Base-by-base conservation (phyloP, 305 asterid genomes). In the Fraxinus sp. region DNA sequence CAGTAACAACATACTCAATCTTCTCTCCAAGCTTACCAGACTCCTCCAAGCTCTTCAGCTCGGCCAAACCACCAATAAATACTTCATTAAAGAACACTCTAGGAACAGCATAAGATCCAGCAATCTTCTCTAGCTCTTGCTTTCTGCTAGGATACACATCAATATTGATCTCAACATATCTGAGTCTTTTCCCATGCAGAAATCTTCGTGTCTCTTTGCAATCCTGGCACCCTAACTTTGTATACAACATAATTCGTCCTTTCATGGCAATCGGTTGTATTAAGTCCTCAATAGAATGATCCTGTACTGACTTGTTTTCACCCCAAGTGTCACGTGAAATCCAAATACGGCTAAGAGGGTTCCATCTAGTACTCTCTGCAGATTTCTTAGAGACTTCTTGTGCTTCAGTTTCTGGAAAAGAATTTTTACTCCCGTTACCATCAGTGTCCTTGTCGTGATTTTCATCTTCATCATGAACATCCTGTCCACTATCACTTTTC, bases 51-150 rank as follows among this genome's bases (percentile, higher is more conserved):
- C 26, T 86, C 82, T 86, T 91, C 81, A 95, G 83, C 87, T 91
- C 98, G 81, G 78, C 85, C 89, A 89, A 81, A 28, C 97, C 97
- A 71, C 98, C 98, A 59, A 92, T 87, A 57, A 92, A 83, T 71
- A 92, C 90, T 87, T 95, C 98, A 82, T 95, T 95, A 80, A 95
- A 95, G 83, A 95, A 93, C 57, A 92, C 93, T 88, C 68, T 86
- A 70, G 98, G 98, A 85, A 92, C 95, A 82, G 77, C 85, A 84
- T 88, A 87, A 80, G 97, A 94, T 64, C 94, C 95, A 87, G 91
- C 84, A 83, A 94, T 78, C 88, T 89, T 93, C 86, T 95, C 97
- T 7, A 95, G 92, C 84, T 94, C 98, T 75, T 83, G 49, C 83
- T 90, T 91, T 89, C 98, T 93, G 22, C 90, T 82, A 4, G 94